A percentile compares a stretch with the other conserved stretches of the same genome.
Conservation (phyloP, 306 rosid genomes). For the Medicago arabica region DNA sequence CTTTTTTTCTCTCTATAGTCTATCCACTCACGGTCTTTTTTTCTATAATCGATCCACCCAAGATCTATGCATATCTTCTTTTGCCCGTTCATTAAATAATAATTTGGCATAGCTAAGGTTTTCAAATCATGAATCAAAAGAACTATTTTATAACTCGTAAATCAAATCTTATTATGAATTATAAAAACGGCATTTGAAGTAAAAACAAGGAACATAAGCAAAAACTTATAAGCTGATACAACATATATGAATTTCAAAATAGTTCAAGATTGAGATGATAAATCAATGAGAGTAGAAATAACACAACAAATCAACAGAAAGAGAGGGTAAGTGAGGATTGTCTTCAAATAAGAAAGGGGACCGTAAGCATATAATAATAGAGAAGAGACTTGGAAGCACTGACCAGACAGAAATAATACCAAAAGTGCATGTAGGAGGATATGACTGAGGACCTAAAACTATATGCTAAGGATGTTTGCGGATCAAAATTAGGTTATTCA, state of each 20-base stretch:
- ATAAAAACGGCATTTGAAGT: not conserved
- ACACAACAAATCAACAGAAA: not conserved
- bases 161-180: not conserved
- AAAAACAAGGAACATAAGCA: not conserved
- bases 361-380: not conserved
- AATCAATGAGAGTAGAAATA: not conserved
- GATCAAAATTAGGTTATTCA: not conserved
- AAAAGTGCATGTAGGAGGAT: not conserved
- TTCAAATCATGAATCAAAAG: not conserved
- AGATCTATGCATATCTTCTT: too few species aligned
- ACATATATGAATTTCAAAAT: too few species aligned
- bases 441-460: not conserved
- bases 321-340: not conserved
- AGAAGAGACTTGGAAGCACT: not conserved
- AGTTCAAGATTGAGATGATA: not conserved
- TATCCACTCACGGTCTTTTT: too few species aligned
- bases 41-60: too few species aligned
- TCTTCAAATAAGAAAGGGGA: not conserved
- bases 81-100: constrained; percentile 1
- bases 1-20: not conserved
- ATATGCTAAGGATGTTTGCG: not conserved
- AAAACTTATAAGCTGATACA: not conserved
- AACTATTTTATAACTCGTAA: not conserved
- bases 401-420: not conserved
- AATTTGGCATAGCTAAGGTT: not conserved